These are phyloP conservation scores for Phlebiopsis gigantea DNA, from an alignment of 768 basidiomycete genomes.

Conservation along the genomic window DNA sequence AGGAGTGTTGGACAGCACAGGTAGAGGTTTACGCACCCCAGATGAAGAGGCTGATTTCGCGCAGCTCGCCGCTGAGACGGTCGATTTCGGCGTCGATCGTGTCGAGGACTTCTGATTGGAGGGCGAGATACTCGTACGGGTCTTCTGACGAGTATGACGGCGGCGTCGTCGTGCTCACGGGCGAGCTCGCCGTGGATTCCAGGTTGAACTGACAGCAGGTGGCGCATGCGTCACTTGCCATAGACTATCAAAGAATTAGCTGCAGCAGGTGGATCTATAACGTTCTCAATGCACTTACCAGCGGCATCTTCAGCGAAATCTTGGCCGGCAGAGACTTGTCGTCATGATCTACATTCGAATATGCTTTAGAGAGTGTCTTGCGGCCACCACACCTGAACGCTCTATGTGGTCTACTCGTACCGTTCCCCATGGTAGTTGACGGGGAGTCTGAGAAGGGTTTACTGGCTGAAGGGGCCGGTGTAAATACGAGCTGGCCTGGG, in stretches of 20 bases:
- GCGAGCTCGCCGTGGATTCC: not conserved
- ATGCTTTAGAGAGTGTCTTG: too few relatives aligned
- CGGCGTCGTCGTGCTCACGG: constrained; percentile 1
- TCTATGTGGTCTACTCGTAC: not conserved
- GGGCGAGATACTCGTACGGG: constrained; percentile 1
- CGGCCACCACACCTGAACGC: too few relatives aligned
- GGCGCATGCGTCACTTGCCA: too few relatives aligned
- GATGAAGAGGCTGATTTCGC: constrained; percentile 63
- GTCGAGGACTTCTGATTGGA: constrained; percentile 34
- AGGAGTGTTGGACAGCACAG: not conserved
- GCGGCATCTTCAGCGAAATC: too few relatives aligned
- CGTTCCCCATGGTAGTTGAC: not conserved
- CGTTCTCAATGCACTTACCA: too few relatives aligned
- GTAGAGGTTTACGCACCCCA: constrained; percentile 45
- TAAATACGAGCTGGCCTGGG: not conserved
- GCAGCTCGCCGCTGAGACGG: constrained; percentile 44
- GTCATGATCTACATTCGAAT: too few relatives aligned
- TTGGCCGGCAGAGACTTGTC: too few relatives aligned
- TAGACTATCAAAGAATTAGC: too few relatives aligned
- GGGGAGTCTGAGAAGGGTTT: not conserved
- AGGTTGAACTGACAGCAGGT: too few relatives aligned
- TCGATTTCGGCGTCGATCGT: constrained; percentile 54
- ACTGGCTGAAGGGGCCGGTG: not conserved
- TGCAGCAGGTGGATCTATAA: too few relatives aligned
- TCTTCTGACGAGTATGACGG: constrained; percentile 20